Conservation (phyloP, 345 rosid species). For the Lepidium didymum region DNA sequence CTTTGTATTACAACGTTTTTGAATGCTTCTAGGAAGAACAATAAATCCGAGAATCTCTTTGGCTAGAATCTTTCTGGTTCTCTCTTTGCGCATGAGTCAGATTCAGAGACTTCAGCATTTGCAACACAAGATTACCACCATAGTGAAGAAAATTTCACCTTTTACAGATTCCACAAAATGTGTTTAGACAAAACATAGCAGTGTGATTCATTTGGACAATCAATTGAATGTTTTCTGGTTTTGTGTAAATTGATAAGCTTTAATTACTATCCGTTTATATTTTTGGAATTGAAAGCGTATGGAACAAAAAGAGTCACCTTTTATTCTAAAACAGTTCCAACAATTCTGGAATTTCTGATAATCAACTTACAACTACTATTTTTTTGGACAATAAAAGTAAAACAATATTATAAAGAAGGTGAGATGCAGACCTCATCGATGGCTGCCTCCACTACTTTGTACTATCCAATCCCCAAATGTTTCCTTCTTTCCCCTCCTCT, state of each 20-base stretch:
- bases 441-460: conserved; percentile 33
- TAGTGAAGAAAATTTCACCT: not conserved
- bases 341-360: conserved; percentile 10
- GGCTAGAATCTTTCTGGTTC: not conserved
- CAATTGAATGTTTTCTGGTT: not conserved
- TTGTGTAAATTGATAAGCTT: not conserved
- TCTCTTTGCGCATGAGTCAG: not conserved
- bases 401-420: conserved; percentile 11
- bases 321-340: conserved; percentile 18
- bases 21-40: not conserved
- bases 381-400: not conserved
- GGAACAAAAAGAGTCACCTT: not conserved
- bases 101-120: not conserved
- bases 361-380: conserved; percentile 18
- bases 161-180: not conserved
- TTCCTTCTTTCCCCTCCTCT: conserved; percentile 21
- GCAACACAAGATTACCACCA: not conserved
- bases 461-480: conserved; percentile 33
- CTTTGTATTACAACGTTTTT: not conserved
- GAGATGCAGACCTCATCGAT: conserved; percentile 40
- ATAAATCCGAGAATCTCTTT: not conserved
- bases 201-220: not conserved
- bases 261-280: not conserved
- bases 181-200: not conserved
- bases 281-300: conserved; percentile 8